Conservation (phyloP, 805 yeast species). For the Wickerhamomyces bisporus region DNA sequence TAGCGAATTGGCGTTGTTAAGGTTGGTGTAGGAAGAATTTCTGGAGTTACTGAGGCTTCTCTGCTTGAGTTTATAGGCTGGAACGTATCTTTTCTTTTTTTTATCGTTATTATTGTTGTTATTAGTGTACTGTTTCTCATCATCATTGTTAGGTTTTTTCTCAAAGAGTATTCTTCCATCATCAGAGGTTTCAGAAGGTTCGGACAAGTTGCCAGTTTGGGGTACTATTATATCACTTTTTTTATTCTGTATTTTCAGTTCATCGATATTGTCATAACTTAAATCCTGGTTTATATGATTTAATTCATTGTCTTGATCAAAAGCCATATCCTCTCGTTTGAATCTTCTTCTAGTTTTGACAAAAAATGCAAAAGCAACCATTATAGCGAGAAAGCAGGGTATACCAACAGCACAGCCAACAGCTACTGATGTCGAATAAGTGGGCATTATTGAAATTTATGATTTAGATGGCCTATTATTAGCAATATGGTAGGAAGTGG, state of each 20-base stretch:
- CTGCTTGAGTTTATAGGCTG: conserved; percentile 34
- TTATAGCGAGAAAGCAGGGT: conserved; percentile 37
- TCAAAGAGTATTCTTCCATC: conserved; percentile 4
- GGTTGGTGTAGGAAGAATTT: conserved; percentile 18
- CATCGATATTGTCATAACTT: conserved; percentile 25
- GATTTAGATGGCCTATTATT: background rate
- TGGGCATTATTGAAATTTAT: no score
- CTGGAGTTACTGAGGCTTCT: conserved; percentile 22
- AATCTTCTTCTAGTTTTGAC: conserved; percentile 32
- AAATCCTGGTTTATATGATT: conserved; percentile 33
- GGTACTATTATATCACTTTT: background rate
- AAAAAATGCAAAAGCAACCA: conserved; percentile 33
- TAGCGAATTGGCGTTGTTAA: conserved; percentile 14
- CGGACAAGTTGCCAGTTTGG: conserved; percentile 6
- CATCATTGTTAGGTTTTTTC: conserved; percentile 2
- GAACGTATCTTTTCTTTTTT: conserved; percentile 25
- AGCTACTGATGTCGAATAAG: conserved; percentile 27
- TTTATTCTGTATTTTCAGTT: conserved; percentile 14
- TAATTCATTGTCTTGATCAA: conserved; percentile 26
- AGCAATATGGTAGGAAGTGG: no score
- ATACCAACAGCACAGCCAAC: conserved; percentile 52
- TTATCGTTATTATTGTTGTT: background rate
- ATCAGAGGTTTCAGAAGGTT: conserved; percentile 9
- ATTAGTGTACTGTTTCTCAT: background rate
- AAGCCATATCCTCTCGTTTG: conserved; percentile 32